These are phyloP conservation scores for Acanthamoeba lugdunensis DNA, from an alignment of 208 protist species.

Conservation along the genomic window DNA sequence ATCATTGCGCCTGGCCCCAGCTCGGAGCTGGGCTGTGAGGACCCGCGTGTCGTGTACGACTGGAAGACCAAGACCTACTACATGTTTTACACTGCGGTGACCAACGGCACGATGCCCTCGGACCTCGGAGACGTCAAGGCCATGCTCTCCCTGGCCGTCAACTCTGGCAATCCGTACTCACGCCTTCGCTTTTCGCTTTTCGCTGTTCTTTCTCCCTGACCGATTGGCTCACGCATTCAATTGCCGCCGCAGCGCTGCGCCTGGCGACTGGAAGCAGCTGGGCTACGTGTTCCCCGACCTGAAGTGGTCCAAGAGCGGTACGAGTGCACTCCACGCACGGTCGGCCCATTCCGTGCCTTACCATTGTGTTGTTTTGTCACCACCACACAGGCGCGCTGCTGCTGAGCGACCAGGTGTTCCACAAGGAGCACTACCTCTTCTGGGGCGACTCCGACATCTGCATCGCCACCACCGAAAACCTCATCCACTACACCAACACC, in stretches of 20 bases:
- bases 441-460: conserved; percentile 31
- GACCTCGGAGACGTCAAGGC: conserved; percentile 26
- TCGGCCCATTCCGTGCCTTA: neutral
- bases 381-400: neutral
- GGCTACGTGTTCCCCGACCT: conserved; percentile 41
- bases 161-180: conserved; percentile 18
- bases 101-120: conserved; percentile 15
- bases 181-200: neutral
- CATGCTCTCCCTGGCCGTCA: conserved; percentile 15
- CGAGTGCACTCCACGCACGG: neutral
- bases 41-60: conserved; percentile 63
- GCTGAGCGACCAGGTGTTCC: neutral
- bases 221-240: neutral
- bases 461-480: conserved; percentile 32
- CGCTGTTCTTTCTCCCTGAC: neutral
- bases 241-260: neutral
- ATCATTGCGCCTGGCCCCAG: conserved; percentile 17
- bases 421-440: conserved; percentile 19
- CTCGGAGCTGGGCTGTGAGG: conserved; percentile 55
- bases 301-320: conserved; percentile 28
- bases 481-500: conserved; percentile 34
- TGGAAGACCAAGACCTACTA: conserved; percentile 72
- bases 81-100: conserved; percentile 73
- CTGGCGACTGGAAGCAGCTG: conserved; percentile 17
- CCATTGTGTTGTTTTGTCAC: neutral